Evolutionary conservation across 2,329 filamentous ascomycete species (phyloP), one percentile per base, ranked within the genome.

Genomic region (Paecilomyces variotii): DNA sequence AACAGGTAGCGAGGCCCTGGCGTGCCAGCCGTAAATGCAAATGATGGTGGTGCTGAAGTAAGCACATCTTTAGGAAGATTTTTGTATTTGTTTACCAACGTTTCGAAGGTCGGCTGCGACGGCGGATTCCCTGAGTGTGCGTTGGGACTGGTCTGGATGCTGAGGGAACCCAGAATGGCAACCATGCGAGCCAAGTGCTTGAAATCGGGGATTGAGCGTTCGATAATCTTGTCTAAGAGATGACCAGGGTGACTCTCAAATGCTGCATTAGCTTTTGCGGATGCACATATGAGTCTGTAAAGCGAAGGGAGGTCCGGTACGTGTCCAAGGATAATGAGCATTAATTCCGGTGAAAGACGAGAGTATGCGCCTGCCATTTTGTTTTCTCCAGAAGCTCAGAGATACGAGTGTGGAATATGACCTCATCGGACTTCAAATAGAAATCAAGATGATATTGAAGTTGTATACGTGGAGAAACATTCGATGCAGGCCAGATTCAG

Each of bases 141-240:
- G 26, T 57, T 28, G 30, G 50, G 30, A 19, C 30, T 24, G 35
- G 1, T 30, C 24, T 54, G 1, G 35, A 55, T 55, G 25, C n/a
- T 53, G 26, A 53, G 28, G 19, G 55, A 54, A 9, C 58, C 58
- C 55, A 59, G 27, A n/a, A 59, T 55, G 32, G 26, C 14, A 53
- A 57, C 52, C 52, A 57, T 55, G 53, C 58, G 58, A 39, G 55
- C 58, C 26, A 57, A 50, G 32, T 57, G 39, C 26, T 53, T 60
- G 30, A 57, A 57, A 35, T 57, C 35, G 10, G 55, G 58, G 11
- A 55, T 60, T n/a, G 56, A 57, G 30, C 56, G 39, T 39, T 60
- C 30, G 39, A 60, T 53, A 12, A 53, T 28, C 9, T 53, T 25
- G 7, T 60, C 55, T 9, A 60, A 50, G 45, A 60, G 55, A 57